phyloP scores from a whole-genome alignment of 352 stramenopile species.

The Pythium biforme region DNA sequence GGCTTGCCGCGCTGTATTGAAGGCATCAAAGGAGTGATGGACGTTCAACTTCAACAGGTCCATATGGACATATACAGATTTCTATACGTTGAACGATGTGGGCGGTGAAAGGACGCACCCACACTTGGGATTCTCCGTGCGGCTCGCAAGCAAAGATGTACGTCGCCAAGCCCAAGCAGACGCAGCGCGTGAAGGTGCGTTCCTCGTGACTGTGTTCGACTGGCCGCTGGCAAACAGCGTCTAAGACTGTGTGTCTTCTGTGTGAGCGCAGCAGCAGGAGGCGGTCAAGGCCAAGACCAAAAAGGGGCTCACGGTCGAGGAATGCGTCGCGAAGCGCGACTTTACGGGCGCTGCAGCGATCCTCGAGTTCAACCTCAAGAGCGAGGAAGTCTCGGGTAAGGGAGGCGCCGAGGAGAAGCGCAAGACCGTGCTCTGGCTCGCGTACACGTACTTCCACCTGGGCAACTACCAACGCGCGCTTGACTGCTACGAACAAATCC shows the following conservation, averaged over 20 bases:
- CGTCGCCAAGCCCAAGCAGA: constrained; percentile 79
- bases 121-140: background rate
- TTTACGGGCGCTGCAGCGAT: constrained; percentile 94
- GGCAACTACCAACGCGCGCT: constrained; percentile 93
- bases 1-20: no score
- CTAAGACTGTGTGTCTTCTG: background rate
- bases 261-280: constrained; percentile 44
- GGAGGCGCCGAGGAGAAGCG: constrained; percentile 40
- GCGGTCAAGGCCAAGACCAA: constrained; percentile 71
- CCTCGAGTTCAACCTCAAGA: constrained; percentile 94
- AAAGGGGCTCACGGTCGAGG: constrained; percentile 72
- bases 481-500: constrained; percentile 87
- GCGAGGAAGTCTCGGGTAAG: constrained; percentile 53
- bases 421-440: constrained; percentile 91
- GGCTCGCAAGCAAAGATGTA: constrained; percentile 44
- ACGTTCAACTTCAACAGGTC: constrained; percentile 10
- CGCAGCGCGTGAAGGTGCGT: constrained; percentile 52
- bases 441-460: constrained; percentile 94
- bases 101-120: background rate
- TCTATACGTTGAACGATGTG: background rate
- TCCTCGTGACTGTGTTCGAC: background rate
- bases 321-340: constrained; percentile 83
- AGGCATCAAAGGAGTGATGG: constrained; percentile 1
- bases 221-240: background rate
- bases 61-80: constrained; percentile 23